Conservation (phyloP, 495 filamentous ascomycete genomes). For the Saxophila tyrrhenica region DNA sequence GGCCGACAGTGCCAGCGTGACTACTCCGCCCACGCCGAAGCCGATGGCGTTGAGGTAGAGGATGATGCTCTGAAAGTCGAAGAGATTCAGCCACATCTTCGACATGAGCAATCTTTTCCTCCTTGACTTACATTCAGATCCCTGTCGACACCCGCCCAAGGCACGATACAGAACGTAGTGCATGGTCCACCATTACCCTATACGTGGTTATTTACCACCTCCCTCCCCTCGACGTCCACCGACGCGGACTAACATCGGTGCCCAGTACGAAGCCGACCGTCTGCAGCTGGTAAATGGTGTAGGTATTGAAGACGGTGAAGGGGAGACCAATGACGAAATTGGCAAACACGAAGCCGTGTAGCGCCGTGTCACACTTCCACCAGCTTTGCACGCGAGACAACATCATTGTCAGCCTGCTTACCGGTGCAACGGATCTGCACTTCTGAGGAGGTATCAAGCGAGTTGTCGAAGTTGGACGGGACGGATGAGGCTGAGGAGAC, state of each 20-base stretch:
- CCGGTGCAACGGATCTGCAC: no score
- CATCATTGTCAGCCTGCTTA: no score
- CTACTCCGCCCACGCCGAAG: neutral
- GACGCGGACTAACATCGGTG: neutral
- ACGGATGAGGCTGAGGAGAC: no score
- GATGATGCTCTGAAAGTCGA: neutral
- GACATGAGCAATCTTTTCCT: no score
- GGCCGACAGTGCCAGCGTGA: neutral
- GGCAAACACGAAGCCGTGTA: neutral
- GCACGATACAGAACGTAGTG: neutral
- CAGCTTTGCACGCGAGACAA: no score
- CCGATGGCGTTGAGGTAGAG: neutral
- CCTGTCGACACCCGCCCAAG: neutral
- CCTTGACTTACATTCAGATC: no score
- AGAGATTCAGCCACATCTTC: no score
- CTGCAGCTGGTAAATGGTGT: neutral
- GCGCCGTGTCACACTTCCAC: neutral
- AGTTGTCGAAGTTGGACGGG: no score
- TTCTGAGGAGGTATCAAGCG: no score
- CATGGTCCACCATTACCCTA: neutral
- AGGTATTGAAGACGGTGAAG: neutral
- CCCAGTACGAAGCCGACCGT: neutral
- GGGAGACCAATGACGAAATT: neutral
- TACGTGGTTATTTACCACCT: neutral
- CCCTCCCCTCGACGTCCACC: neutral